Base-by-base conservation (phyloP, 2,329 filamentous ascomycete genomes). In the Epichloe uncinata region DNA sequence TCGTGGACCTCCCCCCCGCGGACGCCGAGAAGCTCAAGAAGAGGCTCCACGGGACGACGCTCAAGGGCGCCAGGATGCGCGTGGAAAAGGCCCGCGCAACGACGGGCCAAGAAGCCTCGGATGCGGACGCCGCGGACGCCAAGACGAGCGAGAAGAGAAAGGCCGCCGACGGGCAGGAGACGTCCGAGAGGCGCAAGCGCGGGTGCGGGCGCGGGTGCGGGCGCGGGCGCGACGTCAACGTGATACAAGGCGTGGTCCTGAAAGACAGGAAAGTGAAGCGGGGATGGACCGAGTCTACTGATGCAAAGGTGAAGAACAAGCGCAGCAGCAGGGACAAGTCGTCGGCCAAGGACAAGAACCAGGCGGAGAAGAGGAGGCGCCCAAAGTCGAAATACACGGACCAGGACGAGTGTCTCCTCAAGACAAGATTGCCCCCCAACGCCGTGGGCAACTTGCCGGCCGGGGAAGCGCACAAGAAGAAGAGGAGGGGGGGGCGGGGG, bases 1-100 rank as follows among this genome's bases (percentile, higher is more conserved):
- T 86, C 69, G 73, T 97, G 52, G 89, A 94, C 44, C 69, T 98
- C 37, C 90, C 90, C 90, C 0, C 69, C 65, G 3, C 80, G 67
- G 89, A 95, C 56, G 93, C 91, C 9, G 85, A 91, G n/a, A 95
- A 89, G 66, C 69, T 97, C 49, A 88, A 83, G 70, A 91, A 85
- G 69, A 97, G 93, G 70, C 75, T 97, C 46, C 86, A 95, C 72
- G 91, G 91, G 34, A 79, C 84, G 2, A 84, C 87, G 22, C 69
- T 98, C 50, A 93, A 85, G 63, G 93, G 93, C 8, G 74, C 75
- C 53, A 97, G 95, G 67, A 79, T 97, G 59, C 81, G 81, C 52
- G 79, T 98, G 52, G 87, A 96, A 59, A 81, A 84, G 55, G 93
- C 93, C 6, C 80, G 81, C 45, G 81, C 85, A 0, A 16, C 67